Conservation (phyloP, 768 basidiomycete genomes). For the Lactarius evosmus region DNA sequence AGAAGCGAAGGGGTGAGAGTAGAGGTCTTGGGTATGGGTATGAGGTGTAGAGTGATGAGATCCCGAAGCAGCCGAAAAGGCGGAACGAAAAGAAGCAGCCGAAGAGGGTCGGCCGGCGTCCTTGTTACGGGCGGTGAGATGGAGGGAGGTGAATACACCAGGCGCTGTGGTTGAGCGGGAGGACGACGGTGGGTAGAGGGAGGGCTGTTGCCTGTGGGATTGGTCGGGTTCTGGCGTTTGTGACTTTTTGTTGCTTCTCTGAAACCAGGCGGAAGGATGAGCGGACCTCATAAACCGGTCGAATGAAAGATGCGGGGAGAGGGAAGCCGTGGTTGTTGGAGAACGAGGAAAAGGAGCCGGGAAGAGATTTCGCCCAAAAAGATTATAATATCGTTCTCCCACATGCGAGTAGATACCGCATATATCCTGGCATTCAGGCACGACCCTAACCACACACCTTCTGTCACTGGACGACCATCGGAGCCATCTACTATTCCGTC, state of each 20-base stretch:
- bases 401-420: conserved; percentile 1
- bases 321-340: conserved; percentile 5
- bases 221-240: conserved; percentile 8
- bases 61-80: conserved; percentile 30
- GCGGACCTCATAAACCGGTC: conserved; percentile 26
- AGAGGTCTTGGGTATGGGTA: conserved; percentile 29
- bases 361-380: background rate
- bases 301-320: background rate
- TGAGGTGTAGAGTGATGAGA: conserved; percentile 38
- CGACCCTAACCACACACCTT: background rate
- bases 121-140: conserved; percentile 1
- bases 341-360: conserved; percentile 3
- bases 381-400: background rate
- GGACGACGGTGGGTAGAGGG: conserved; percentile 2
- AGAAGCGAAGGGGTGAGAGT: conserved; percentile 51
- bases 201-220: background rate
- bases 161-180: background rate
- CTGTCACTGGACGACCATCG: too few relatives aligned
- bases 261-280: conserved; percentile 28
- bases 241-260: conserved; percentile 21
- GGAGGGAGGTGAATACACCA: conserved; percentile 14
- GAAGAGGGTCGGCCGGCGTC: conserved; percentile 12
- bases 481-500: background rate
- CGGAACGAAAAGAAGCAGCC: conserved; percentile 7
- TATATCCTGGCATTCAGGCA: background rate